Evolutionary conservation across 192 early-diverging fungal species (phyloP).

Genomic region (Coemansia sp.): DNA sequence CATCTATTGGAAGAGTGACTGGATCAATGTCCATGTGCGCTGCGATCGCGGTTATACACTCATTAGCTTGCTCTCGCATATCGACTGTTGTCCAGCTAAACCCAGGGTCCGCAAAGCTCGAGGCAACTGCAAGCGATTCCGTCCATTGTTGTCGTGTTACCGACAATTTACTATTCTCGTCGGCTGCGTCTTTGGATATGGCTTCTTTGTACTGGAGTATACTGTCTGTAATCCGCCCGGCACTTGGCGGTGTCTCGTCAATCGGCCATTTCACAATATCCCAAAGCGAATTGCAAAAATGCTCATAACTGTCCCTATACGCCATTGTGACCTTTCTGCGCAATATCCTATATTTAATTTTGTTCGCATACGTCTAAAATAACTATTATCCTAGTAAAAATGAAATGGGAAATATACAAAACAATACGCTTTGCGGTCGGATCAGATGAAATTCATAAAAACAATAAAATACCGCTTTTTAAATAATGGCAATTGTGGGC

Average conservation of each 20-base stretch:
- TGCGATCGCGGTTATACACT: constrained; percentile 13
- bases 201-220: background rate
- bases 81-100: constrained; percentile 23
- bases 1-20: background rate
- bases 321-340: background rate
- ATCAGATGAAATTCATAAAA: background rate
- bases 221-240: background rate
- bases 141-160: constrained; percentile 2
- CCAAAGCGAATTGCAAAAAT: constrained; percentile 31
- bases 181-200: background rate
- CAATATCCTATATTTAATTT: background rate
- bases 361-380: too few relatives aligned
- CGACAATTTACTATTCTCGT: background rate
- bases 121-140: constrained; percentile 29
- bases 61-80: constrained; percentile 1
- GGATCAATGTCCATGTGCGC: background rate
- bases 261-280: constrained; percentile 6
- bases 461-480: background rate
- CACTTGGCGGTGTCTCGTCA: background rate
- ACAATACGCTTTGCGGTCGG: background rate
- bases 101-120: constrained; percentile 9
- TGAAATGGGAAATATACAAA: background rate
- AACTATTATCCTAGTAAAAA: too few relatives aligned
- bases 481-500: background rate
- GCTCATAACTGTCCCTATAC: constrained; percentile 8